Evolutionary conservation across 208 protist genomes (phyloP).

Genomic region (Crithidia mellificae): DNA sequence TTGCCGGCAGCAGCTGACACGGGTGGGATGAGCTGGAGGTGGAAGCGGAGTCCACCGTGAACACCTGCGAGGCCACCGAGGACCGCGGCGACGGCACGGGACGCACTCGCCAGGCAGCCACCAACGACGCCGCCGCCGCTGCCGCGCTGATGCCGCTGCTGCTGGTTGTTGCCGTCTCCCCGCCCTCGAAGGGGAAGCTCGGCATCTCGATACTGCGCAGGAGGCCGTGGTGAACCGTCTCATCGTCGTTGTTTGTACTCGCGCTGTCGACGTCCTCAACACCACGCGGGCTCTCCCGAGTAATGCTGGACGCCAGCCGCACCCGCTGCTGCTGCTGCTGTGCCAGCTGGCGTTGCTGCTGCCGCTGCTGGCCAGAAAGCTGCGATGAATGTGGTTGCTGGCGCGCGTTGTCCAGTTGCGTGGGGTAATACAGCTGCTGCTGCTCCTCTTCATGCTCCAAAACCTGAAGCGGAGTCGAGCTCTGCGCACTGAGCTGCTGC

Average conservation of each 20-base stretch:
- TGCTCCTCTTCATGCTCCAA: no score
- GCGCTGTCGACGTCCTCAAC: neutral
- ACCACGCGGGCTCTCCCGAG: slow-evolving; percentile 1
- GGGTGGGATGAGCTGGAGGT: slow-evolving; percentile 12
- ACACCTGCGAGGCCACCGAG: slow-evolving; percentile 1
- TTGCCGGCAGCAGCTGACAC: neutral
- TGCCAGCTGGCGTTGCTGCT: neutral
- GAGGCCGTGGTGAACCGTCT: neutral
- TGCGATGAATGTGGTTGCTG: neutral
- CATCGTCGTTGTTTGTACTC: neutral
- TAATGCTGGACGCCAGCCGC: slow-evolving; percentile 1
- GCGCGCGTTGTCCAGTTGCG: no score
- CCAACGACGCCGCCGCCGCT: neutral
- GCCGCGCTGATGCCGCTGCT: slow-evolving; percentile 3
- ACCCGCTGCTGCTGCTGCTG: neutral
- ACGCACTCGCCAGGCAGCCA: slow-evolving; percentile 5
- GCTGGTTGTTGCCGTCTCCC: neutral
- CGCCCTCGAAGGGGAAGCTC: slow-evolving; percentile 3
- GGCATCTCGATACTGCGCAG: slow-evolving; percentile 17
- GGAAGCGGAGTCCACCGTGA: slow-evolving; percentile 15
- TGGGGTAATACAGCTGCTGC: neutral
- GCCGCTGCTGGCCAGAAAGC: neutral
- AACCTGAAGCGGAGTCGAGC: no score
- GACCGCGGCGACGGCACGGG: slow-evolving; percentile 6
- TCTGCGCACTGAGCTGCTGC: neutral